A percentile compares a stretch with the other conserved stretches of the same genome.
These are phyloP conservation scores for Discostella stelligera DNA, from an alignment of 352 stramenopile genomes.

Conservation along the genomic window DNA sequence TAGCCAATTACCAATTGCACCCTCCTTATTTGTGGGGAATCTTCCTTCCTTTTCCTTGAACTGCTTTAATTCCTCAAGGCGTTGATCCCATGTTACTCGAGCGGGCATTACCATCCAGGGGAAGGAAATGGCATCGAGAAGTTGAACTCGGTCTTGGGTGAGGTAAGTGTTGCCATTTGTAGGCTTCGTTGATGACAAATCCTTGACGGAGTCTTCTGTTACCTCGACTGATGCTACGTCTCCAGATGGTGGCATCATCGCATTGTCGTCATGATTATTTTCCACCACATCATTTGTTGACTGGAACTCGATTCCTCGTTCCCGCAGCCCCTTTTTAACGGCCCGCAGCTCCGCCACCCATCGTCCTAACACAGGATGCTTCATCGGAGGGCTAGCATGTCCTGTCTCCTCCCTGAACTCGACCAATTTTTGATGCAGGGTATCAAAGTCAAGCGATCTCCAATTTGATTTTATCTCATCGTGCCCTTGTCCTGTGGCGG, in stretches of 20 bases:
- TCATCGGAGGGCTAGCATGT: constrained; percentile 13
- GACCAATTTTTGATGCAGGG: constrained; percentile 15
- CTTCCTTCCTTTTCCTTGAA: constrained; percentile 1
- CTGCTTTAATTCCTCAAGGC: constrained; percentile 10
- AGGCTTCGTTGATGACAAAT: background rate
- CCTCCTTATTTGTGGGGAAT: constrained; percentile 19
- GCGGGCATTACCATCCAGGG: constrained; percentile 2
- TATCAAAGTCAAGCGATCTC: constrained; percentile 11
- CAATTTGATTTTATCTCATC: constrained; percentile 2
- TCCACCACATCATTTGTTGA: background rate
- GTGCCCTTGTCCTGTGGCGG: background rate
- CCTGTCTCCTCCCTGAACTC: constrained; percentile 17
- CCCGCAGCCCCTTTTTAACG: constrained; percentile 12
- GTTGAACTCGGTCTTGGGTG: background rate
- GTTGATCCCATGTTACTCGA: constrained; percentile 15
- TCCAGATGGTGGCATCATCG: background rate
- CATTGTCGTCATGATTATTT: background rate
- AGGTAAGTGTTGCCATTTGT: background rate
- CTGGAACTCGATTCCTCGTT: constrained; percentile 13
- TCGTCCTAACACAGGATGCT: constrained; percentile 17
- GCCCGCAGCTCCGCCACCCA: constrained; percentile 20
- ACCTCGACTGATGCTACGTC: background rate
- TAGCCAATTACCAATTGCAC: constrained; percentile 11
- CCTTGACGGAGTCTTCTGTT: background rate
- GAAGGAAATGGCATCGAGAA: constrained; percentile 14